Evolutionary conservation across 2,329 filamentous ascomycete species (phyloP), one percentile per base, ranked within the genome.

Genomic region (Pestalotiopsis fici): DNA sequence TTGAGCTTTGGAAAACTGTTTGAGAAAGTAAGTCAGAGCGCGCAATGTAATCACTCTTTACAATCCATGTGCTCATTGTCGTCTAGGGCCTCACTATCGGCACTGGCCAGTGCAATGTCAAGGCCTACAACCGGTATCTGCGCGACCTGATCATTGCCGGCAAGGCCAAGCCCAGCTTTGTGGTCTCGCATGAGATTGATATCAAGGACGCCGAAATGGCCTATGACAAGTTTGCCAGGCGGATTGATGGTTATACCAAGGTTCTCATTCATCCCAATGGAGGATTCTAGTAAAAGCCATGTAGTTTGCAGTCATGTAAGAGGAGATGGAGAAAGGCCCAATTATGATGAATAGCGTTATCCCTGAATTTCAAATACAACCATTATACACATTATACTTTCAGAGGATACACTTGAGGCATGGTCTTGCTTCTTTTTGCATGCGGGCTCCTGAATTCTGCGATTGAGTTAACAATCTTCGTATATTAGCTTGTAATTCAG

Each of bases 1-100:
- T 80, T 91, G 31, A 88, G 85, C 65, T 91, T 91, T 71, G 88
- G 89, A 66, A 91, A 91, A 76, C 79, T 91, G 0, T 91, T 91
- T 71, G 89, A 91, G 71, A 91, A 91, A 83, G 87, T 85, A 75
- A 62, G 72, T 64, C 9, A 35, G 2, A 56, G 66, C 5, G 31
- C 11, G 31, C 31, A 35, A 35, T 9, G 31, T 54, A 68, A 28
- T 2, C 15, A 9, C 1, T 0, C n/a, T n/a, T n/a, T n/a, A n/a
- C n/a, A n/a, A n/a, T n/a, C n/a, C n/a, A 35, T 9, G 31, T 54
- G 67, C 31, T 2, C 15, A 9, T 1, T 0, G 28, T 31, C 23
- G 6, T 5, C 31, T 18, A 88, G 86, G 88, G 88, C 1, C 79
- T 91, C 4, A 83, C 83, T 2, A 79, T 91, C 2, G 85, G 86